A percentile compares a stretch with the other conserved stretches of the same genome.
Conservation (phyloP, 106 monocot species). For the Apostasia shenzhenica region DNA sequence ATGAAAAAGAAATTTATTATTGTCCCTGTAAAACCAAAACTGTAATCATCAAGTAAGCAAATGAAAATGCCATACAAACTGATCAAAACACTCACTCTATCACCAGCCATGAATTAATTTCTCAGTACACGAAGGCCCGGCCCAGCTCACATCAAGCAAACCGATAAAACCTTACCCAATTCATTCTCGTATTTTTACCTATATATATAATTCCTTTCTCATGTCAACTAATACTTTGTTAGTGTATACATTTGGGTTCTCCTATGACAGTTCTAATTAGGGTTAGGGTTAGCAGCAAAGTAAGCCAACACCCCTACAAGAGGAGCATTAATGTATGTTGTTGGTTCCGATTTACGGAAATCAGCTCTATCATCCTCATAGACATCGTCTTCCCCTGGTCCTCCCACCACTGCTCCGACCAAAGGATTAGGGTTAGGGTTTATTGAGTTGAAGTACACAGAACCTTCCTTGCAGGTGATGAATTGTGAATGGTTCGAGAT, state of each 20-base stretch:
- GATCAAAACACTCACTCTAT: no score
- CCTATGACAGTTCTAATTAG: background rate
- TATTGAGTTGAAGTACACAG: constrained; percentile 49
- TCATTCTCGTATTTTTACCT: no score
- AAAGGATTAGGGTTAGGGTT: constrained; percentile 58
- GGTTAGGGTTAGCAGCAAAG: constrained; percentile 49
- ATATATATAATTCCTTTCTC: no score
- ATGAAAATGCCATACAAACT: no score
- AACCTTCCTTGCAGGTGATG: constrained; percentile 76
- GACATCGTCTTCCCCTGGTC: constrained; percentile 74
- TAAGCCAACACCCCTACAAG: constrained; percentile 87
- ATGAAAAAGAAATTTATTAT: no score
- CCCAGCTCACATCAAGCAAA: no score
- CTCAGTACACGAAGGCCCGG: no score
- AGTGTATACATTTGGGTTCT: background rate
- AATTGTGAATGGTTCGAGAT: constrained; percentile 31
- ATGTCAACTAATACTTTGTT: no score
- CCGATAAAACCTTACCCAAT: no score
- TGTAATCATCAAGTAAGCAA: no score
- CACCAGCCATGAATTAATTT: no score
- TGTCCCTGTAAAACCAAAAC: no score
- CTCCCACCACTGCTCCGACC: constrained; percentile 88
- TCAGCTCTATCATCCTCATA: constrained; percentile 83
- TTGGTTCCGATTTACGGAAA: constrained; percentile 86
- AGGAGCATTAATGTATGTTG: constrained; percentile 96